These are phyloP conservation scores for Gossypium stocksii DNA, from an alignment of 345 rosid genomes.

Conservation along the genomic window DNA sequence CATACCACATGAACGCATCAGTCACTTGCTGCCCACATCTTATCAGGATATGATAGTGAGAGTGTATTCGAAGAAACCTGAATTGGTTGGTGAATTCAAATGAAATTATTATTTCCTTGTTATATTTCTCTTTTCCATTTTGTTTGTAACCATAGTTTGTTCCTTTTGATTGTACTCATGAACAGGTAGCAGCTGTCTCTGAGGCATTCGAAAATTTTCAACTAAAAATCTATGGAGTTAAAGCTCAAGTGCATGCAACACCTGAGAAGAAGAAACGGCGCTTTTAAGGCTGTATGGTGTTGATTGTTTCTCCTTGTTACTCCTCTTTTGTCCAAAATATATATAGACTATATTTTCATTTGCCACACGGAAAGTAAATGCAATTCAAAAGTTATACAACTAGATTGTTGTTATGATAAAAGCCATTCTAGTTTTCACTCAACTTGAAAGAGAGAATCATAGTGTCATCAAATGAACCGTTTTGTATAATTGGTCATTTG, in stretches of 20 bases:
- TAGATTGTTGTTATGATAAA: not conserved
- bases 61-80: slow-evolving; percentile 83
- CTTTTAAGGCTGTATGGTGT: slow-evolving; percentile 21
- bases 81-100: slow-evolving; percentile 50
- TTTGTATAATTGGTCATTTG: slow-evolving; percentile 17
- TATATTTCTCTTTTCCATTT: not conserved
- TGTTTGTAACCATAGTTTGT: not conserved
- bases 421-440: not conserved
- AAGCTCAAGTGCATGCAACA: slow-evolving; percentile 84
- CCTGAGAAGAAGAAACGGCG: slow-evolving; percentile 89
- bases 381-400: not conserved
- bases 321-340: not conserved
- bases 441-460: not conserved
- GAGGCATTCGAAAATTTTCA: slow-evolving; percentile 96
- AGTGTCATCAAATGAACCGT: not conserved
- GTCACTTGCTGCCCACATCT: slow-evolving; percentile 78
- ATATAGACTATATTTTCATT: not conserved
- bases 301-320: not conserved
- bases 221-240: slow-evolving; percentile 71
- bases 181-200: slow-evolving; percentile 73
- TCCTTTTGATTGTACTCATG: slow-evolving; percentile 8
- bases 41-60: slow-evolving; percentile 93
- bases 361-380: not conserved
- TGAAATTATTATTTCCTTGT: not conserved
- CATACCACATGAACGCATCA: slow-evolving; percentile 64